Evolutionary conservation across 2,329 filamentous ascomycete species (phyloP).

Genomic region (Verticillium albo-atrum): DNA sequence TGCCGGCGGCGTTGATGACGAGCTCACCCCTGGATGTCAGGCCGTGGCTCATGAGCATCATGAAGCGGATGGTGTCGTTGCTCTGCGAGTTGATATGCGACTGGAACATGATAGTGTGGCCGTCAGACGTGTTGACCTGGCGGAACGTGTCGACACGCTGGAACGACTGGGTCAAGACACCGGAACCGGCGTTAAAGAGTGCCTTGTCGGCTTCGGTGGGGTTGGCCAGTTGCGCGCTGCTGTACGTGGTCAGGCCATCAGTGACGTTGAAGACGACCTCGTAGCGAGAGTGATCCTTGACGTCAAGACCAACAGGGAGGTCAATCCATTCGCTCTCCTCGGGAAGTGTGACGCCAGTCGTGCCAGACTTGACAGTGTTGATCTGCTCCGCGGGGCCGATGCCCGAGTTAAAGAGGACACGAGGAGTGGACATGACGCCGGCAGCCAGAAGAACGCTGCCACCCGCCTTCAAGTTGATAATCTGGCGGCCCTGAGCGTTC

Average conservation of each 20-base stretch:
- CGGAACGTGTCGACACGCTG: conserved; percentile 19
- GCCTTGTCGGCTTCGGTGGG: conserved; percentile 10
- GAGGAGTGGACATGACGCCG: conserved; percentile 18
- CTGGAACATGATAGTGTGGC: conserved; percentile 17
- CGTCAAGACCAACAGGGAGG: conserved; percentile 53
- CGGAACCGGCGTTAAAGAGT: conserved; percentile 16
- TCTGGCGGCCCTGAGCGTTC: conserved; percentile 12
- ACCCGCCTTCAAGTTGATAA: conserved; percentile 14
- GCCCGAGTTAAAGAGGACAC: conserved; percentile 53
- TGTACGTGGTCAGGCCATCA: conserved; percentile 12
- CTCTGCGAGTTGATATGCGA: conserved; percentile 14
- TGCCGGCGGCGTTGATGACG: conserved; percentile 15
- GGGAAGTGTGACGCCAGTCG: conserved; percentile 40
- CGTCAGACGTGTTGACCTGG: conserved; percentile 15
- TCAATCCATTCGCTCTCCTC: conserved; percentile 48
- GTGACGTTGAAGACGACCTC: conserved; percentile 13
- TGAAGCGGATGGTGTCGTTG: conserved; percentile 13
- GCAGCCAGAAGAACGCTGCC: conserved; percentile 13
- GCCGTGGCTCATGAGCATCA: conserved; percentile 18
- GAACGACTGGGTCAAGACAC: conserved; percentile 15
- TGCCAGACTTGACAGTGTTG: conserved; percentile 39
- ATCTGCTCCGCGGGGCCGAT: conserved; percentile 48
- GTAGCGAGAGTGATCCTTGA: conserved; percentile 46
- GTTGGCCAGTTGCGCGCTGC: conserved; percentile 5
- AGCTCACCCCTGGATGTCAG: conserved; percentile 16